Evolutionary conservation across 305 asterid species (phyloP).

Genomic region (Stenogyne calaminthoides): DNA sequence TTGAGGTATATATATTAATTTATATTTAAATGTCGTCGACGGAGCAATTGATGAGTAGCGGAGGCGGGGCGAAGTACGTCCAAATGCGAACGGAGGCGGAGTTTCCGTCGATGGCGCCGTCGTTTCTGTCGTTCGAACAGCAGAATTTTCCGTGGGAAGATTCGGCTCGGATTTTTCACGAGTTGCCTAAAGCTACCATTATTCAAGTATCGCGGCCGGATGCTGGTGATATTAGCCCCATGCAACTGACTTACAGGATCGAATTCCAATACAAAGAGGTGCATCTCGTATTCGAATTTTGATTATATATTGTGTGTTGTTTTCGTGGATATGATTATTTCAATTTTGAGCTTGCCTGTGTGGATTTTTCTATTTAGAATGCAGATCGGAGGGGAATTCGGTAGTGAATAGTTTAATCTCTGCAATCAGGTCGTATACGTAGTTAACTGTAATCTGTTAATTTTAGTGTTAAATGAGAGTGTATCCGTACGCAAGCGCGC

Average conservation of each 20-base stretch:
- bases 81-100: constrained; percentile 42
- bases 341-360: not conserved
- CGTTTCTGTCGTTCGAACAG: constrained; percentile 55
- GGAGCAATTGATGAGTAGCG: constrained; percentile 70
- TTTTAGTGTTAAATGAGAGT: not conserved
- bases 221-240: constrained; percentile 90
- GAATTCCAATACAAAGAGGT: constrained; percentile 82
- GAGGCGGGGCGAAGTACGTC: constrained; percentile 42
- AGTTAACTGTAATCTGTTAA: constrained; percentile 6
- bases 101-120: constrained; percentile 49
- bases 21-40: constrained; percentile 55
- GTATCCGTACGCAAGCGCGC: not conserved
- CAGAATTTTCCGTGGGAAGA: constrained; percentile 36
- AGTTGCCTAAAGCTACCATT: constrained; percentile 84
- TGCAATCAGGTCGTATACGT: not conserved
- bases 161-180: constrained; percentile 74
- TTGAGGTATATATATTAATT: not conserved
- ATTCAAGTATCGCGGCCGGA: constrained; percentile 92
- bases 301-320: not conserved
- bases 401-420: constrained; percentile 10
- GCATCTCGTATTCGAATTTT: constrained; percentile 8
- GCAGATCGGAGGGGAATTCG: constrained; percentile 15
- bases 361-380: not conserved
- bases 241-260: constrained; percentile 85
- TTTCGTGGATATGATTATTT: not conserved